Evolutionary conservation across 768 basidiomycete genomes (phyloP).

Genomic region (Lactifluus pinguis): DNA sequence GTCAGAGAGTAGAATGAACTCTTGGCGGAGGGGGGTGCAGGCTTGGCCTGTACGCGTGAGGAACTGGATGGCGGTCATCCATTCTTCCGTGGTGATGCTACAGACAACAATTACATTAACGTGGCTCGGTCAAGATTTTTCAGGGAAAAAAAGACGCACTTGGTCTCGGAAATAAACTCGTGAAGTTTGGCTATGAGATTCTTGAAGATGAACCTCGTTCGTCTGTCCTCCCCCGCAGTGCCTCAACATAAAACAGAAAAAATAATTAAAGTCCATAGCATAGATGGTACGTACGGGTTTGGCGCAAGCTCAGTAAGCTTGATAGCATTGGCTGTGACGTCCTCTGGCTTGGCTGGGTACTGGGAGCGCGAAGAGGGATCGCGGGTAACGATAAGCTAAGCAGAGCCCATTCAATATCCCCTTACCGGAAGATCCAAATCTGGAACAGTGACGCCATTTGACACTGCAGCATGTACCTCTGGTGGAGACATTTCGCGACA

Average conservation of each 20-base stretch:
- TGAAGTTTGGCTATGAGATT: conserved; percentile 61
- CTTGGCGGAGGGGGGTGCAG: conserved; percentile 53
- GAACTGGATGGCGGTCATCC: conserved; percentile 75
- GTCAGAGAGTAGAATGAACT: conserved; percentile 84
- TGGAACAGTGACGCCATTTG: conserved; percentile 35
- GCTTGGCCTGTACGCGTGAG: conserved; percentile 67
- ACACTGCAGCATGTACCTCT: conserved; percentile 5
- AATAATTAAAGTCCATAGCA: not conserved
- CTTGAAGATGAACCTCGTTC: conserved; percentile 40
- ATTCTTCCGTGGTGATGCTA: conserved; percentile 73
- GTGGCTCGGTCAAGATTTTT: no score
- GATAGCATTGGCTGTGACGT: conserved; percentile 40
- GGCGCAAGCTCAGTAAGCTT: conserved; percentile 31
- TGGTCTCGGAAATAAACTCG: conserved; percentile 63
- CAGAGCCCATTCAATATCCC: not conserved
- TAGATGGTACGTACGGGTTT: conserved; percentile 29
- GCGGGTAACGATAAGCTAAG: not conserved
- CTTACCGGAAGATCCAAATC: conserved; percentile 35
- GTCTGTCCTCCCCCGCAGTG: conserved; percentile 23
- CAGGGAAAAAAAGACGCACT: conserved; percentile 27
- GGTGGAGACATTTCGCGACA: not conserved
- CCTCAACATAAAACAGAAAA: conserved; percentile 12
- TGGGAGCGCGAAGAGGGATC: conserved; percentile 17
- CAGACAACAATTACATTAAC: no score
- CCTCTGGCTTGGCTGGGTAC: conserved; percentile 41